Conservation (phyloP, 106 monocot genomes). For the Dactylorhiza incarnata region DNA sequence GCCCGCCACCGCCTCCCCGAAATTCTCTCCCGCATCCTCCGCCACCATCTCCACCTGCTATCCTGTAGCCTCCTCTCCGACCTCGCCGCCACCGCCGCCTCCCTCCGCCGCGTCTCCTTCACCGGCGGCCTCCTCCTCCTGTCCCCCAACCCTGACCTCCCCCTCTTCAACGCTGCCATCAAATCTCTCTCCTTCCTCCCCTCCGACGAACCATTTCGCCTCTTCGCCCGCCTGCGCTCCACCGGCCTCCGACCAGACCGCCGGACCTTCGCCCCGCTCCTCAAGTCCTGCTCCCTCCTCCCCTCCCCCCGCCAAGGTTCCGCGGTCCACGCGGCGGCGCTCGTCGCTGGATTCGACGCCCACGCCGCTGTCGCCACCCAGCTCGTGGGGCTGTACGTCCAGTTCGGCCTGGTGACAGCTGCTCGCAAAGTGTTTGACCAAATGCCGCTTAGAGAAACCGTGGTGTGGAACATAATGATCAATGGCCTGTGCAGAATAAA, state of each 20-base stretch:
- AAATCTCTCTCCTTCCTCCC: constrained; percentile 9
- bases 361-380: constrained; percentile 9
- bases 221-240: constrained; percentile 11
- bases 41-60: constrained; percentile 9
- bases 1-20: constrained; percentile 8
- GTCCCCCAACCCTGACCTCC: neutral
- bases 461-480: constrained; percentile 18
- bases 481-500: constrained; percentile 1
- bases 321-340: constrained; percentile 5
- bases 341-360: constrained; percentile 6
- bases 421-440: constrained; percentile 44
- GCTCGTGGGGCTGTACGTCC: constrained; percentile 9
- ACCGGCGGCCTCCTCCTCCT: constrained; percentile 1
- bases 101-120: neutral
- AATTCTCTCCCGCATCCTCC: constrained; percentile 18
- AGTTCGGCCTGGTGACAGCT: neutral
- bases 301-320: constrained; percentile 3
- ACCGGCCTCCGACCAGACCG: constrained; percentile 1
- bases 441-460: constrained; percentile 45
- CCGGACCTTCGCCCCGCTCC: constrained; percentile 14
- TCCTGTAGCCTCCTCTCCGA: constrained; percentile 7
- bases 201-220: constrained; percentile 5
- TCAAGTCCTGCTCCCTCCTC: constrained; percentile 12
- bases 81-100: constrained; percentile 9
- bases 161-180: constrained; percentile 16